These are phyloP conservation scores for Antitrichia curtipendula DNA, from an alignment of 225 moss, liverwort and hornwort genomes.

Conservation along the genomic window DNA sequence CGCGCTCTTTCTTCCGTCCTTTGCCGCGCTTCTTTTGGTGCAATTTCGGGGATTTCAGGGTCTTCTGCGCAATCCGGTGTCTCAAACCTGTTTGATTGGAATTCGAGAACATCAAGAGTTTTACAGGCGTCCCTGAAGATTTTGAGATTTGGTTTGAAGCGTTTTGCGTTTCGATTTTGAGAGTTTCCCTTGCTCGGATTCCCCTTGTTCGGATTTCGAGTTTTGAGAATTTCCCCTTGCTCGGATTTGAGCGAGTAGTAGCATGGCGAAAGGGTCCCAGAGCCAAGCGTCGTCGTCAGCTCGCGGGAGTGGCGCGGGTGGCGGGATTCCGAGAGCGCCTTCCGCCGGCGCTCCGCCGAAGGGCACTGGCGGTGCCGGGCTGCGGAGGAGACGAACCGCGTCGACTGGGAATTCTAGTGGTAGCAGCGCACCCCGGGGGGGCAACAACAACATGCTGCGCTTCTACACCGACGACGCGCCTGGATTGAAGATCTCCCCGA, in stretches of 20 bases:
- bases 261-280: conserved; percentile 59
- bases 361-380: not conserved
- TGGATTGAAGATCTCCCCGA: conserved; percentile 68
- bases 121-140: not conserved
- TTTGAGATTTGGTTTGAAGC: not conserved
- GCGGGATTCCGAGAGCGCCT: not conserved
- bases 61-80: not conserved
- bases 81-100: not conserved
- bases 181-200: not conserved
- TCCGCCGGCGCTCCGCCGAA: not conserved
- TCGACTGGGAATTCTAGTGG: not conserved
- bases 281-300: not conserved
- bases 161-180: not conserved
- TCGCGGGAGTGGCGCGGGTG: not conserved
- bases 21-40: not conserved
- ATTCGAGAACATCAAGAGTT: not conserved
- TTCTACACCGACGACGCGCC: conserved; percentile 79
- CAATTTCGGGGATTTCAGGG: not conserved
- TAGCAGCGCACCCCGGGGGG: not conserved
- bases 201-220: too few species aligned
- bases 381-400: not conserved
- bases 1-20: not conserved
- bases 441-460: conserved; percentile 50
- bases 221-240: not conserved
- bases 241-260: not conserved